Evolutionary conservation across 2,329 filamentous ascomycete species (phyloP).

Genomic region (Ascosphaera aggregata): DNA sequence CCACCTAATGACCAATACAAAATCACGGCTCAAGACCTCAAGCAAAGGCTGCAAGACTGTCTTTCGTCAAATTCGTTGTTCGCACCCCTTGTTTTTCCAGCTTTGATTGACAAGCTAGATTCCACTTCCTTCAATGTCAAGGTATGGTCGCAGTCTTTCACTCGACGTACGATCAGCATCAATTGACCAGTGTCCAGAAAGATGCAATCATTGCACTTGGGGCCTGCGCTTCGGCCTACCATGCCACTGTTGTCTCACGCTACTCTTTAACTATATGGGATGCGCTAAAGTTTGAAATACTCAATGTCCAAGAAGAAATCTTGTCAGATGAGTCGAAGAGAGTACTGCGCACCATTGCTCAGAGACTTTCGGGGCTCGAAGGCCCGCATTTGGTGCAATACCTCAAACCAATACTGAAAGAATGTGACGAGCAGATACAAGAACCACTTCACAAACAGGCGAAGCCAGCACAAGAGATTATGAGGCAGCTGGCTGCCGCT

Average conservation of each 20-base stretch:
- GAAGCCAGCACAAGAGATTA: conserved; percentile 36
- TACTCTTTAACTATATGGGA: conserved; percentile 46
- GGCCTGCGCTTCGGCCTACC: conserved; percentile 36
- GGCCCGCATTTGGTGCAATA: conserved; percentile 27
- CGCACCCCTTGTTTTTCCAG: conserved; percentile 43
- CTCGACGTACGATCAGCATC: not conserved
- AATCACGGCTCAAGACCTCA: conserved; percentile 45
- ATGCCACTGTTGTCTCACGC: conserved; percentile 32
- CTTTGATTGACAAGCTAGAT: conserved; percentile 44
- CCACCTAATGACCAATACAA: conserved; percentile 46
- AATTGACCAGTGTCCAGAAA: conserved; percentile 20
- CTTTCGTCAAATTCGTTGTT: conserved; percentile 38
- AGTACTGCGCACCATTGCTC: conserved; percentile 30
- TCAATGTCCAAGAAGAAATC: conserved; percentile 43
- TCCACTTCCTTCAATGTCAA: conserved; percentile 46
- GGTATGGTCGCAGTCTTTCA: conserved; percentile 13
- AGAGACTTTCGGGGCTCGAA: conserved; percentile 27
- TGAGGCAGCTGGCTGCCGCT: conserved; percentile 31
- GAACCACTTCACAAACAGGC: conserved; percentile 47
- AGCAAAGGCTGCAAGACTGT: conserved; percentile 38
- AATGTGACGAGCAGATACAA: conserved; percentile 43
- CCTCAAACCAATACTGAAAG: conserved; percentile 37
- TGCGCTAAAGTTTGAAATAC: conserved; percentile 43
- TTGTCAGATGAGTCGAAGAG: conserved; percentile 35
- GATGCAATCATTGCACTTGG: conserved; percentile 41